These are phyloP conservation scores for Lepidium campestre DNA, from an alignment of 441 rosid species.

Conservation along the genomic window DNA sequence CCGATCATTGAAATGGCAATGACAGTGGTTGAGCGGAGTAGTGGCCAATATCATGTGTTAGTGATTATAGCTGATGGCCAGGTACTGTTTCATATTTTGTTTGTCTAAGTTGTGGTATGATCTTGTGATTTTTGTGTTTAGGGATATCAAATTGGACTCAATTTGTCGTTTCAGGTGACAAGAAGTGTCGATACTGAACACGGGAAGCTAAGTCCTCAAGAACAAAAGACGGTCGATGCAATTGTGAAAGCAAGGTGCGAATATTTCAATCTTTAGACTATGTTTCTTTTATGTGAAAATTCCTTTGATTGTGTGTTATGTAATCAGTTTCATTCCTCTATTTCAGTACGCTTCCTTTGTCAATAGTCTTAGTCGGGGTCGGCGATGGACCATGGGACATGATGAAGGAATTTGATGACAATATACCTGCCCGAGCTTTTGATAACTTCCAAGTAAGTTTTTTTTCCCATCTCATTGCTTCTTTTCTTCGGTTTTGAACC, in stretches of 20 bases:
- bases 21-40: slow-evolving; percentile 67
- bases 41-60: slow-evolving; percentile 72
- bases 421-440: slow-evolving; percentile 70
- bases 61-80: slow-evolving; percentile 81
- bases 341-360: slow-evolving; percentile 57
- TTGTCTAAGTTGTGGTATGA: neutral
- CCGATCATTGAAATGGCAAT: slow-evolving; percentile 77
- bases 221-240: slow-evolving; percentile 69
- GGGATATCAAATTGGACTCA: neutral
- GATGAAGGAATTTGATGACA: slow-evolving; percentile 76
- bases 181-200: slow-evolving; percentile 55
- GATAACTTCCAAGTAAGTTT: slow-evolving; percentile 65
- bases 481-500: neutral
- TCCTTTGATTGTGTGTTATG: neutral
- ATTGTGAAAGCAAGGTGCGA: slow-evolving; percentile 63
- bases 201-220: slow-evolving; percentile 65
- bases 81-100: slow-evolving; percentile 30
- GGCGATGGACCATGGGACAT: slow-evolving; percentile 88
- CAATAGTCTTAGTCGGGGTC: slow-evolving; percentile 69
- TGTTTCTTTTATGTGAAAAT: neutral
- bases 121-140: neutral
- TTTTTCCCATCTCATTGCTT: neutral
- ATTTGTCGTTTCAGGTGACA: slow-evolving; percentile 46
- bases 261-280: neutral
- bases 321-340: slow-evolving; percentile 8